Base-by-base conservation (phyloP, 306 rosid species). In the Gleditsia sinensis region DNA sequence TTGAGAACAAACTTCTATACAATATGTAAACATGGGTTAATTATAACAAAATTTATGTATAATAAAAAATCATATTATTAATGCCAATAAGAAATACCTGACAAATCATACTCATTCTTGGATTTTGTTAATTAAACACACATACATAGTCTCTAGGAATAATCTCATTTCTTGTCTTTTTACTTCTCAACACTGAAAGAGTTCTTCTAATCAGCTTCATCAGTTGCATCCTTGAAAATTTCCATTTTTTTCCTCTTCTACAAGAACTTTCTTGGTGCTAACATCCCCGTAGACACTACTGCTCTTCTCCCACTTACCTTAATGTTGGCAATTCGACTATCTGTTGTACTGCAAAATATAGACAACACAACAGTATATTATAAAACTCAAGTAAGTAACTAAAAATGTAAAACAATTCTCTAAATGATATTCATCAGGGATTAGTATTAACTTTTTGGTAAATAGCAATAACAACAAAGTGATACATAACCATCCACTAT, bases 151-250 rank as follows among this genome's bases (percentile, higher is more conserved):
- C 85, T 78, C 85, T 91, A 10, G 96, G 90, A 67, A 91, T 49
- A 58, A 79, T 76, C 72, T 68, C 80, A 67, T 77, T 86, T 25
- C 51, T 82, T 16, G 69, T 60, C 82, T 75, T 85, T 69, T 87
- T 87, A 1, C 84, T 78, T 73, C 71, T 74, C 36, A 94, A 89
- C 71, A 90, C 97, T 0, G 87, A 75, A 69, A 90, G 90, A 13
- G 98, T 87, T 91, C 87, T 81, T 94, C 82, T 91, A 89, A 16
- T 91, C 76, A 6, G 90, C 90, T 86, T 91, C 98, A 49, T 94
- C 95, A 1, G 83, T 88, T 1, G 79, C 93, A 56, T 91, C 95
- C 77, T 82, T 90, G 46, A 94, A 94, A 21, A 82, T 85, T 59
- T 87, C 84, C 33, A 40, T 17, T 67, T 86, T 87, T 87, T 70